Conservation (phyloP, 345 rosid genomes). For the Sisymbrium irio region DNA sequence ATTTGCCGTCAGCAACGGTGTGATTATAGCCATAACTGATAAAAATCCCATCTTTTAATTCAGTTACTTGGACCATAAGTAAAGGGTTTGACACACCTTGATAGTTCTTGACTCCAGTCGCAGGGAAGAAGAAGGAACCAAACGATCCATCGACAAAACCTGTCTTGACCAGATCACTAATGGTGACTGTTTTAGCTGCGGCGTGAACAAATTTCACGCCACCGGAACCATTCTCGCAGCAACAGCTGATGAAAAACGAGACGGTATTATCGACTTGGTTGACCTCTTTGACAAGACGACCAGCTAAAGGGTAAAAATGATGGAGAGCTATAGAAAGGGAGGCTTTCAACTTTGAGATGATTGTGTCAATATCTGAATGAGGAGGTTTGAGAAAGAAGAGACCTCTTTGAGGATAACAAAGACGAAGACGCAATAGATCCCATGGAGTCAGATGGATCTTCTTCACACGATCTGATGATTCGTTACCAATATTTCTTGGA, state of each 20-base stretch:
- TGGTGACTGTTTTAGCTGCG: neutral
- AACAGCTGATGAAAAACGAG: neutral
- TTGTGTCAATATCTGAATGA: neutral
- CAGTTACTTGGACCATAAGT: slow-evolving; percentile 39
- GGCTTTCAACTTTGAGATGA: neutral
- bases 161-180: neutral
- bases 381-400: neutral
- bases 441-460: slow-evolving; percentile 31
- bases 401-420: neutral
- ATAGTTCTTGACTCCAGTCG: slow-evolving; percentile 15
- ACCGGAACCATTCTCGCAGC: neutral
- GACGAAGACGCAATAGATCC: slow-evolving; percentile 17
- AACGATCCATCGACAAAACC: slow-evolving; percentile 18
- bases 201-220: neutral
- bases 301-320: neutral
- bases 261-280: neutral
- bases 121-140: slow-evolving; percentile 25
- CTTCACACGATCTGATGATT: neutral
- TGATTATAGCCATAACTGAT: slow-evolving; percentile 29
- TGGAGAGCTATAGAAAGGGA: neutral
- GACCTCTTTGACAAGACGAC: neutral
- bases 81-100: slow-evolving; percentile 32
- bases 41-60: slow-evolving; percentile 34
- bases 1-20: slow-evolving; percentile 21
- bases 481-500: neutral